phyloP scores from a whole-genome alignment of 202 grass and related monocot species.

The Elaeis oleifera region DNA sequence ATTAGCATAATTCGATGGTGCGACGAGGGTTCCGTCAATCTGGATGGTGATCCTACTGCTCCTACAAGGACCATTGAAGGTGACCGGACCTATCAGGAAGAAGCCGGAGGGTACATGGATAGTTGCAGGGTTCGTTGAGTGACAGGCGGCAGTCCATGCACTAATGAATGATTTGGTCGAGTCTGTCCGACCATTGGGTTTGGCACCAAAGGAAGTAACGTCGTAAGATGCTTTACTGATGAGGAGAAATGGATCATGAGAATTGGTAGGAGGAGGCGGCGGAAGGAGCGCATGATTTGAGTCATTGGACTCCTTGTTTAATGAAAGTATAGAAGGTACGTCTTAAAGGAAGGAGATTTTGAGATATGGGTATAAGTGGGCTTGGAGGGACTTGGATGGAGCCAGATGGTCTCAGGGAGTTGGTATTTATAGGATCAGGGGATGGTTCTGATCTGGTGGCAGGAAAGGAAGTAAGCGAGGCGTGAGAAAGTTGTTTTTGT shows the following conservation, averaged over 20 bases:
- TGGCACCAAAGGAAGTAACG: constrained; percentile 61
- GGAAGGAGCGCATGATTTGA: background rate
- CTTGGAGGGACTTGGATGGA: too few species aligned
- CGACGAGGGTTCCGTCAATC: constrained; percentile 50
- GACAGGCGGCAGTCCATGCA: constrained; percentile 66
- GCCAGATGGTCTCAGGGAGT: too few species aligned
- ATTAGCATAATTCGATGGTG: constrained; percentile 21
- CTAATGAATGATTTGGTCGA: constrained; percentile 44
- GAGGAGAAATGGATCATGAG: constrained; percentile 12
- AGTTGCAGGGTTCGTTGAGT: constrained; percentile 34
- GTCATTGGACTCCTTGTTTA: background rate
- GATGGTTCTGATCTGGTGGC: too few species aligned
- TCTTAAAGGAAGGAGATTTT: too few species aligned
- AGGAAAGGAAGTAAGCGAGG: too few species aligned
- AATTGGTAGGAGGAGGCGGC: constrained; percentile 24
- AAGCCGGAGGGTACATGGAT: constrained; percentile 51
- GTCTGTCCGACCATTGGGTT: constrained; percentile 47
- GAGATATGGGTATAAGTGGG: too few species aligned
- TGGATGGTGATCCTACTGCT: constrained; percentile 38
- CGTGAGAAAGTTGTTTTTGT: too few species aligned
- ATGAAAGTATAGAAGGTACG: too few species aligned
- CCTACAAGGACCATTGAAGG: constrained; percentile 64
- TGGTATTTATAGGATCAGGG: too few species aligned
- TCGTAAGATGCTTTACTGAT: constrained; percentile 26
- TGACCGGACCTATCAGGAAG: constrained; percentile 42